Percentiles rank a stretch among this genome's conserved stretches.
Evolutionary conservation across 2,329 filamentous ascomycete genomes (phyloP).

Genomic region (Keithomyces neogunnii): DNA sequence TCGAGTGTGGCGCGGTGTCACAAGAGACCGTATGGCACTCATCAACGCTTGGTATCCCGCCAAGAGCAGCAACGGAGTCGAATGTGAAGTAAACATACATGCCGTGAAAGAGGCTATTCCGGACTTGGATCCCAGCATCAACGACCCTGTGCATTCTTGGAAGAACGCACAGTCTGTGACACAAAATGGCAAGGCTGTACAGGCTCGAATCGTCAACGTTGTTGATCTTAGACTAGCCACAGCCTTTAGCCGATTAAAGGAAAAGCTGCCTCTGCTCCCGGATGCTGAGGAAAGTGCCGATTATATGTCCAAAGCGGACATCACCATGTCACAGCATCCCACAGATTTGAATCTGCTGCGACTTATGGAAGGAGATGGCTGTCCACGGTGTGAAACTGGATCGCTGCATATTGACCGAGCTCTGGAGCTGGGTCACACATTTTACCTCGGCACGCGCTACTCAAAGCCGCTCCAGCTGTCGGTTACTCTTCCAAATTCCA

Average conservation of each 20-base stretch:
- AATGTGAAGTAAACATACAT: conserved; percentile 36
- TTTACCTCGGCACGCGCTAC: conserved; percentile 86
- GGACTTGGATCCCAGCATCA: conserved; percentile 63
- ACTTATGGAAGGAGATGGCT: conserved; percentile 59
- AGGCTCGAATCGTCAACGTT: conserved; percentile 22
- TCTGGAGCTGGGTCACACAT: conserved; percentile 90
- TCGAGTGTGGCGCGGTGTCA: conserved; percentile 54
- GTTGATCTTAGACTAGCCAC: conserved; percentile 23
- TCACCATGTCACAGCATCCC: conserved; percentile 15
- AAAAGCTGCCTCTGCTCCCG: conserved; percentile 18
- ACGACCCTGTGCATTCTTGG: conserved; percentile 50
- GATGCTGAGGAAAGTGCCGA: conserved; percentile 5
- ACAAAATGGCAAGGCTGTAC: neutral
- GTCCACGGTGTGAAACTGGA: conserved; percentile 59
- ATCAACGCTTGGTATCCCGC: conserved; percentile 62
- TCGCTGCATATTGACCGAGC: conserved; percentile 59
- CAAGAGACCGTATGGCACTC: conserved; percentile 57
- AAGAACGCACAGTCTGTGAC: conserved; percentile 20
- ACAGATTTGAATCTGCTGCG: conserved; percentile 52
- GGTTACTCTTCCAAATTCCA: conserved; percentile 34
- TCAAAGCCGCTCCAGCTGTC: conserved; percentile 62
- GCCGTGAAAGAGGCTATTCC: conserved; percentile 59
- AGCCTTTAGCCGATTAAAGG: conserved; percentile 15
- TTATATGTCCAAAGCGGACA: neutral
- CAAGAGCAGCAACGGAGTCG: conserved; percentile 13